Percentiles rank a stretch among this genome's conserved stretches.
These are phyloP conservation scores for Lepidopterella palustris DNA, from an alignment of 495 filamentous ascomycete genomes.

Conservation along the genomic window DNA sequence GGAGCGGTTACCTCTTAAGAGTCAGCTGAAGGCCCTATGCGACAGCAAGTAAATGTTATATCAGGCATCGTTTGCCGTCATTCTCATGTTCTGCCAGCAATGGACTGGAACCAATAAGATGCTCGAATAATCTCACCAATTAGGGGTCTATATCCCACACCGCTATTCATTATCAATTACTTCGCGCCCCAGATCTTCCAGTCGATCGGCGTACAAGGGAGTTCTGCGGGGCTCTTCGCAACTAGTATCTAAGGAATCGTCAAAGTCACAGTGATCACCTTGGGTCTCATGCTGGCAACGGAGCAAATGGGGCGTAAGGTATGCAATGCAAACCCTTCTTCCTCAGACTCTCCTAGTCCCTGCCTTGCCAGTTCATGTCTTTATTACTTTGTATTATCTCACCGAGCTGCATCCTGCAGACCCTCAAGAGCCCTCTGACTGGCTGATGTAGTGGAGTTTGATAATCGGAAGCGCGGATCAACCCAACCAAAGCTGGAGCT, in stretches of 20 bases:
- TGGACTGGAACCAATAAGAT: constrained; percentile 29
- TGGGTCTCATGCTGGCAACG: constrained; percentile 27
- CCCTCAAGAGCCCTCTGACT: neutral
- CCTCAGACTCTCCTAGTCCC: neutral
- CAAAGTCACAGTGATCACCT: constrained; percentile 22
- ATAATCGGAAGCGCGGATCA: constrained; percentile 16
- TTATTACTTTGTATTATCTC: constrained; percentile 19
- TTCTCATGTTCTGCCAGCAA: constrained; percentile 35
- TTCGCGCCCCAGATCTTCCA: constrained; percentile 27
- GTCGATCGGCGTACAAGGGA: constrained; percentile 25
- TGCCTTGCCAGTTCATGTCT: constrained; percentile 1
- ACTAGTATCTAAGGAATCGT: constrained; percentile 29
- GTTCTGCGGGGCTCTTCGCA: constrained; percentile 24
- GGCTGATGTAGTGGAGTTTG: constrained; percentile 14
- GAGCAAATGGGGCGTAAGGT: constrained; percentile 29
- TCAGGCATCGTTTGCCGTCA: constrained; percentile 29
- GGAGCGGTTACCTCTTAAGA: constrained; percentile 23
- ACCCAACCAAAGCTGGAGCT: constrained; percentile 18
- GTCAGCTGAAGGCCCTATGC: constrained; percentile 20
- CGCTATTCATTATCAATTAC: constrained; percentile 24
- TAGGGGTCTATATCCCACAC: constrained; percentile 10
- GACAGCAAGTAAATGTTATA: constrained; percentile 30
- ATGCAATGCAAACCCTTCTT: constrained; percentile 4
- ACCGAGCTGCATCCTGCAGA: constrained; percentile 13
- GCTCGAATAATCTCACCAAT: neutral